Conservation (phyloP, 768 basidiomycete genomes). For the Rhodotorula paludigena region DNA sequence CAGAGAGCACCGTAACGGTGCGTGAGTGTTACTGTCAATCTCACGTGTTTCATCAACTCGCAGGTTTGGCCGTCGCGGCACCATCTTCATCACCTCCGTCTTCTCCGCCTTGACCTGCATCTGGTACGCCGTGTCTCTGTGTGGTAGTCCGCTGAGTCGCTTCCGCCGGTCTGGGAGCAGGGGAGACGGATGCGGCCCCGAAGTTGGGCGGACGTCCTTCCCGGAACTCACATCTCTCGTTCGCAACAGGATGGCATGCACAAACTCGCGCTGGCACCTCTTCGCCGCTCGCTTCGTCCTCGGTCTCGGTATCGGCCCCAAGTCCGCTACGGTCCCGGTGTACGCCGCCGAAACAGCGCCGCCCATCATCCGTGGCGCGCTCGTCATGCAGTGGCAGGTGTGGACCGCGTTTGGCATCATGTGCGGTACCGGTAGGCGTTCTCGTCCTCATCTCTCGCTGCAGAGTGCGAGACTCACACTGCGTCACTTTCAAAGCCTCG, state of each 20-base stretch:
- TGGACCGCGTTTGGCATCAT: constrained; percentile 8
- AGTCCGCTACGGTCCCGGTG: neutral
- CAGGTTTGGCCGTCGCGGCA: constrained; percentile 55
- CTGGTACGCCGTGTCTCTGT: constrained; percentile 48
- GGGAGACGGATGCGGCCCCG: too few relatives aligned
- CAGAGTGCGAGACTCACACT: too few relatives aligned
- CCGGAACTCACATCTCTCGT: neutral
- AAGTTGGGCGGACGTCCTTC: too few relatives aligned
- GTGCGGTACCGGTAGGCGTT: constrained; percentile 62
- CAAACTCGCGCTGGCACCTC: neutral
- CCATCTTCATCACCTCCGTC: constrained; percentile 34
- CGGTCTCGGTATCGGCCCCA: constrained; percentile 10
- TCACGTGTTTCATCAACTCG: too few relatives aligned
- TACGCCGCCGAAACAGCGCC: constrained; percentile 55
- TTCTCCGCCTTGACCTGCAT: constrained; percentile 23
- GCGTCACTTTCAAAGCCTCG: neutral
- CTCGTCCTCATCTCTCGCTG: constrained; percentile 55
- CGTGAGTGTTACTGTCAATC: too few relatives aligned
- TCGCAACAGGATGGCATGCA: neutral
- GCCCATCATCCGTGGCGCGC: constrained; percentile 56
- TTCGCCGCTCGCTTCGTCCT: constrained; percentile 22
- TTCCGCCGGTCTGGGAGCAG: constrained; percentile 50
- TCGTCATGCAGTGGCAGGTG: constrained; percentile 77
- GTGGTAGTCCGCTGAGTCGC: constrained; percentile 44
- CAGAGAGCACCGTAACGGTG: too few relatives aligned